phyloP scores from a whole-genome alignment of 805 yeast genomes.

The Ogataea ramenticola region DNA sequence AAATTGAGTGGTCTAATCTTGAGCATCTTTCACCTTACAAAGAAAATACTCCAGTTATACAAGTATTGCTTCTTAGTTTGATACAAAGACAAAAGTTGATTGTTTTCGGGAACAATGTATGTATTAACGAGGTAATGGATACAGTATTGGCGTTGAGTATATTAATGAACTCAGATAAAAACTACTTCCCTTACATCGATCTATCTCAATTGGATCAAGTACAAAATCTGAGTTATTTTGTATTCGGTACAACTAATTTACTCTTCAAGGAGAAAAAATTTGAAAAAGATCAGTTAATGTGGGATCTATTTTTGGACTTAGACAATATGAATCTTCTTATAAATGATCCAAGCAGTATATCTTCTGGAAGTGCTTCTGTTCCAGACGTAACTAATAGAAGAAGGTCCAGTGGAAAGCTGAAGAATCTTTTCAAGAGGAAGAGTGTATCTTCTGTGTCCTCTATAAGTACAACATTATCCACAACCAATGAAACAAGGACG shows the following conservation, averaged over 20 bases:
- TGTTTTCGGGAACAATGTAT: conserved; percentile 31
- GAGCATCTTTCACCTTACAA: conserved; percentile 7
- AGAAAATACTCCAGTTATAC: conserved; percentile 33
- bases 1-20: neutral
- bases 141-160: conserved; percentile 33
- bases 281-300: conserved; percentile 26
- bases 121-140: conserved; percentile 41
- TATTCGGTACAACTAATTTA: conserved; percentile 66
- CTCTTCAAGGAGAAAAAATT: conserved; percentile 44
- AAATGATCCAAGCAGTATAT: conserved; percentile 2
- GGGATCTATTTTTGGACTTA: conserved; percentile 59
- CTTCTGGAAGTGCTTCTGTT: conserved; percentile 6
- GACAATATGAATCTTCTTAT: conserved; percentile 24
- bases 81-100: conserved; percentile 39
- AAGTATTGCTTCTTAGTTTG: conserved; percentile 39
- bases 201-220: conserved; percentile 48
- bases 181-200: conserved; percentile 51
- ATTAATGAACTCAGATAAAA: conserved; percentile 31
- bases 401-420: conserved; percentile 8
- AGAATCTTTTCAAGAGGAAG: conserved; percentile 13
- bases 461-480: conserved; percentile 1
- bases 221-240: conserved; percentile 31
- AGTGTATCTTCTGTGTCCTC: conserved; percentile 1
- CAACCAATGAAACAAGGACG: neutral
- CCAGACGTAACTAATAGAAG: conserved; percentile 1